Evolutionary conservation across 2,329 filamentous ascomycete species (phyloP).

Genomic region (Fusarium piperis): DNA sequence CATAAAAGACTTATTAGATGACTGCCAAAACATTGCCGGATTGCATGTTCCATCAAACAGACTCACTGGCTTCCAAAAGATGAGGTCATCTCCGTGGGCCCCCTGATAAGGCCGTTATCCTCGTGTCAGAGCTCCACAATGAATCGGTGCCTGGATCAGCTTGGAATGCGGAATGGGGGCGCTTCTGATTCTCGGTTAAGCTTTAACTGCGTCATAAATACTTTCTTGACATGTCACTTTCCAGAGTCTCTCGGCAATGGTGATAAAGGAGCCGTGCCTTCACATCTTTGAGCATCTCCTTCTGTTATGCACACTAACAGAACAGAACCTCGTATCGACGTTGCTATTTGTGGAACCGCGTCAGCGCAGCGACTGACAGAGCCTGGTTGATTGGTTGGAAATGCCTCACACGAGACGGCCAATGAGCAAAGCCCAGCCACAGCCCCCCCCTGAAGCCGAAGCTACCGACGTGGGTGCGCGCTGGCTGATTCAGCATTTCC

Average conservation of each 20-base stretch:
- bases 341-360: background rate
- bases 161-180: background rate
- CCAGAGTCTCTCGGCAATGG: background rate
- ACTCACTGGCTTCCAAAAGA: background rate
- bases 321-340: background rate
- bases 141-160: background rate
- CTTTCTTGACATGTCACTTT: background rate
- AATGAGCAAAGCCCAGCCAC: background rate
- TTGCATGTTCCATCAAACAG: background rate
- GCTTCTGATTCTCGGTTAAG: background rate
- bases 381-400: background rate
- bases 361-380: background rate
- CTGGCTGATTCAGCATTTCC: background rate
- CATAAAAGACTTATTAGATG: background rate
- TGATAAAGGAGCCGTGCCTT: background rate
- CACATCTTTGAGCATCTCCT: background rate
- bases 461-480: background rate
- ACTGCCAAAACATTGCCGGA: background rate
- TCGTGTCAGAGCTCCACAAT: background rate
- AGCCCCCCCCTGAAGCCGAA: background rate
- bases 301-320: background rate
- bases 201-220: background rate
- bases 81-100: background rate
- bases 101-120: background rate
- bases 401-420: background rate